Evolutionary conservation across 176 grass and related monocot species (phyloP).

Genomic region (Aegilops sharonensis): DNA sequence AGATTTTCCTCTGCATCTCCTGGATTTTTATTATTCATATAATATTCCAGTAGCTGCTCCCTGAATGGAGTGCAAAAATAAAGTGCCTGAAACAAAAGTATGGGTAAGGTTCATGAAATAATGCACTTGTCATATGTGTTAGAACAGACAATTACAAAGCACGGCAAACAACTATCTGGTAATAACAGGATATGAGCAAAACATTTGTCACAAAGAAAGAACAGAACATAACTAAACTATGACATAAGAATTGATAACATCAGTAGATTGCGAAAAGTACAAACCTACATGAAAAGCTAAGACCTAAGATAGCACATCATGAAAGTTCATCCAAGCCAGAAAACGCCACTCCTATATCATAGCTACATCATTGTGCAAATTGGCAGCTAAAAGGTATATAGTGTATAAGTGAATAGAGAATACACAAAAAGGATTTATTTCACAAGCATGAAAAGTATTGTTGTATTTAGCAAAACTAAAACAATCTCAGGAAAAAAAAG

Average conservation of each 20-base stretch:
- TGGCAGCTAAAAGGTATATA: not conserved
- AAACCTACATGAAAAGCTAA: not conserved
- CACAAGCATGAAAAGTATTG: not conserved
- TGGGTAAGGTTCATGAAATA: constrained; percentile 16
- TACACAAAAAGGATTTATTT: constrained; percentile 1
- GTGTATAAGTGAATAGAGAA: not conserved
- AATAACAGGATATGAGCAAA: not conserved
- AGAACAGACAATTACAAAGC: not conserved
- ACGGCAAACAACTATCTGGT: not conserved
- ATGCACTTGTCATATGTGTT: not conserved
- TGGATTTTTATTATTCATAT: constrained; percentile 62
- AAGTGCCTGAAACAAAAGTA: constrained; percentile 76
- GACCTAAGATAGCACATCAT: not conserved
- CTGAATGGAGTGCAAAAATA: constrained; percentile 96
- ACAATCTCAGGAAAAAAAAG: not conserved
- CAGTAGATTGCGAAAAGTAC: not conserved
- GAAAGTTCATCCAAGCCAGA: not conserved
- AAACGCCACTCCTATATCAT: not conserved
- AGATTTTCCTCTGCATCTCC: constrained; percentile 84
- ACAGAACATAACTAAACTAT: not conserved
- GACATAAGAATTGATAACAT: not conserved
- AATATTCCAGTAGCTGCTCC: constrained; percentile 86
- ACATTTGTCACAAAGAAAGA: not conserved
- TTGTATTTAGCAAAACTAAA: not conserved
- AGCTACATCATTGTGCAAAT: not conserved